A percentile compares a stretch with the other conserved stretches of the same genome.
Conservation (phyloP, 2,329 filamentous ascomycete species). For the Aspergillus proliferans region DNA sequence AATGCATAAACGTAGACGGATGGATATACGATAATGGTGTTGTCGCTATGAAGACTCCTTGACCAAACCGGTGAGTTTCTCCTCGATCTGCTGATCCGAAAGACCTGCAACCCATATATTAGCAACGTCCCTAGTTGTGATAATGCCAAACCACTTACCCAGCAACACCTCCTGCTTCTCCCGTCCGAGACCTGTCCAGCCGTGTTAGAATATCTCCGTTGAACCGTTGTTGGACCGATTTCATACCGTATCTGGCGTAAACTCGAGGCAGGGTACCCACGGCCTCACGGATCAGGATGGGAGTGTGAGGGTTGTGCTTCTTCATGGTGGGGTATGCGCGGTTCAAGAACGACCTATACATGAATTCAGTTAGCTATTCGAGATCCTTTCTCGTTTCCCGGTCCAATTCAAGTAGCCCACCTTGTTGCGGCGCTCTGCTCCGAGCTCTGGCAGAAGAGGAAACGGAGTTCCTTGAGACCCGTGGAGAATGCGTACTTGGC, state of each 20-base stretch:
- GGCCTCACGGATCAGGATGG: conserved; percentile 93
- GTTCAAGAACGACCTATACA: conserved; percentile 72
- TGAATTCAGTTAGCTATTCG: conserved; percentile 17
- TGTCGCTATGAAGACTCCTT: conserved; percentile 40
- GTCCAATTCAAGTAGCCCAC: conserved; percentile 43
- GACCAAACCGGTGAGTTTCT: conserved; percentile 58
- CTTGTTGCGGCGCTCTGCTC: conserved; percentile 83
- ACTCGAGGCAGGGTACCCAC: conserved; percentile 75
- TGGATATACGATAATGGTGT: conserved; percentile 5
- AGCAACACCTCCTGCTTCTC: conserved; percentile 60
- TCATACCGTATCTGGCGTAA: conserved; percentile 84
- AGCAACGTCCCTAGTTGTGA: neutral
- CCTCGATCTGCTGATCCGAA: conserved; percentile 65
- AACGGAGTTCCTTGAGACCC: conserved; percentile 88
- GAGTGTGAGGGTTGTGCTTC: conserved; percentile 91
- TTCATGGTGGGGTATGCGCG: conserved; percentile 97
- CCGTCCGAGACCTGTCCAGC: conserved; percentile 54
- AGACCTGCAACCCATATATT: conserved; percentile 44
- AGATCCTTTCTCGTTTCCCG: too few relatives aligned
- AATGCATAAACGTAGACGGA: conserved; percentile 21
- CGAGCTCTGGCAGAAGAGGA: conserved; percentile 92
- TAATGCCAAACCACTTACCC: conserved; percentile 39
- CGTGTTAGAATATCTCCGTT: conserved; percentile 11
- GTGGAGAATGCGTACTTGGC: conserved; percentile 87
- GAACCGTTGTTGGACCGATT: neutral